Conservation (phyloP, 495 filamentous ascomycete genomes). For the Lindgomyces ingoldianus region DNA sequence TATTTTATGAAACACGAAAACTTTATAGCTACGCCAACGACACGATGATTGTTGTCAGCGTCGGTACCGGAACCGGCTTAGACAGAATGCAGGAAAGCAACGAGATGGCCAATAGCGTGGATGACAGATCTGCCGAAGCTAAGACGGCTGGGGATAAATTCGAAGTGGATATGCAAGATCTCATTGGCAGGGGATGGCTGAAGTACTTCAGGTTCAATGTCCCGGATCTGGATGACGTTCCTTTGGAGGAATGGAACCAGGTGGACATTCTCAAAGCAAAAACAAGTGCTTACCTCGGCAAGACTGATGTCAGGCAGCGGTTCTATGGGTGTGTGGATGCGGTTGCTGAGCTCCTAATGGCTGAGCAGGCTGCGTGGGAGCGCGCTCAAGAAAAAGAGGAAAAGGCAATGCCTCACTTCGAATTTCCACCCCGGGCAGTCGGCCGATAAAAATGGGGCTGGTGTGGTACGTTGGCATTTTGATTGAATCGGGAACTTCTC, state of each 20-base stretch:
- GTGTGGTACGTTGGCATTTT: no score
- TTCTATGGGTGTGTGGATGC: constrained; percentile 30
- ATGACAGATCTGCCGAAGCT: constrained; percentile 7
- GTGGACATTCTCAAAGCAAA: constrained; percentile 14
- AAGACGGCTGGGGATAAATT: constrained; percentile 13
- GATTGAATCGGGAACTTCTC: no score
- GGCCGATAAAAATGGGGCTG: neutral
- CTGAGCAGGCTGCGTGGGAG: neutral
- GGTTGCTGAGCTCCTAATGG: constrained; percentile 9
- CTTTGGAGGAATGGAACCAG: constrained; percentile 22
- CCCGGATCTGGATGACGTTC: constrained; percentile 16
- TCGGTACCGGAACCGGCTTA: constrained; percentile 74
- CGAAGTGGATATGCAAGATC: constrained; percentile 9
- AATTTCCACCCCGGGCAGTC: neutral
- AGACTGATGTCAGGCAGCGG: constrained; percentile 8
- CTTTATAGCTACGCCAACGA: constrained; percentile 84
- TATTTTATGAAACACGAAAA: constrained; percentile 75
- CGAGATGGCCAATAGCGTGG: constrained; percentile 22
- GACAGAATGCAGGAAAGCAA: constrained; percentile 8
- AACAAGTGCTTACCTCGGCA: constrained; percentile 20
- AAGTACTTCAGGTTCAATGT: constrained; percentile 35
- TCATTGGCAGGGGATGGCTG: constrained; percentile 25
- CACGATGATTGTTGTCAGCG: constrained; percentile 78
- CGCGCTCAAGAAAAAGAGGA: neutral
- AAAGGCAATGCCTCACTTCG: neutral